phyloP scores from a whole-genome alignment of 768 basidiomycete species.

The Leccinum imitatum region DNA sequence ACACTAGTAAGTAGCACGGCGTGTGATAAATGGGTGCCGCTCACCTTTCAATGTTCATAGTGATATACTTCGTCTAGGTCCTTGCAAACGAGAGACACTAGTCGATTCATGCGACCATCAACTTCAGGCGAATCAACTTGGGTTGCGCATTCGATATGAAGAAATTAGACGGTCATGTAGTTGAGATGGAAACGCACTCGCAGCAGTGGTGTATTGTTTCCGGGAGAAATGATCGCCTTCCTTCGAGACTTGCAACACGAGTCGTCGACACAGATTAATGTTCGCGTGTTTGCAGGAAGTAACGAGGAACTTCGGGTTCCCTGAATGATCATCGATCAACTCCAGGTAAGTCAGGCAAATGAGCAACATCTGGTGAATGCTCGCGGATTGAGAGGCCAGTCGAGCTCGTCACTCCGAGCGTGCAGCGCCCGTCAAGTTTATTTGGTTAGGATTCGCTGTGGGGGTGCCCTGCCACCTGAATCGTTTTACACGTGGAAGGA shows the following conservation, averaged over 20 bases:
- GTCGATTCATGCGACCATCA: neutral
- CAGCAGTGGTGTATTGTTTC: no score
- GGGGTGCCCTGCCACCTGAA: no score
- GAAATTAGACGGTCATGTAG: no score
- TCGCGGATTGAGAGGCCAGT: neutral
- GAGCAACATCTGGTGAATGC: neutral
- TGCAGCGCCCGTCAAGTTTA: no score
- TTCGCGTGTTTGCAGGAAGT: neutral
- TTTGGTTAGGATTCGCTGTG: no score
- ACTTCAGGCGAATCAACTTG: neutral
- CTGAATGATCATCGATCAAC: neutral
- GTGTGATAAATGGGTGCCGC: neutral
- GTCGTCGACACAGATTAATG: neutral
- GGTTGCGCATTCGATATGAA: no score
- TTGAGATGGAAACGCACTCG: no score
- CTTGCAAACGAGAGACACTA: neutral
- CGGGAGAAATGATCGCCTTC: neutral
- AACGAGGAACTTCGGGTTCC: neutral
- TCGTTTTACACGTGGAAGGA: no score
- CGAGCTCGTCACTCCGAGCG: no score
- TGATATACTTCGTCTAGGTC: neutral
- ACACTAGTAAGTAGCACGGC: neutral
- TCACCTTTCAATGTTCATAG: neutral
- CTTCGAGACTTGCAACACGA: neutral
- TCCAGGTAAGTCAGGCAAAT: neutral